Conservation (phyloP, 2,329 filamentous ascomycete species). For the Dothideomycetes sp. region DNA sequence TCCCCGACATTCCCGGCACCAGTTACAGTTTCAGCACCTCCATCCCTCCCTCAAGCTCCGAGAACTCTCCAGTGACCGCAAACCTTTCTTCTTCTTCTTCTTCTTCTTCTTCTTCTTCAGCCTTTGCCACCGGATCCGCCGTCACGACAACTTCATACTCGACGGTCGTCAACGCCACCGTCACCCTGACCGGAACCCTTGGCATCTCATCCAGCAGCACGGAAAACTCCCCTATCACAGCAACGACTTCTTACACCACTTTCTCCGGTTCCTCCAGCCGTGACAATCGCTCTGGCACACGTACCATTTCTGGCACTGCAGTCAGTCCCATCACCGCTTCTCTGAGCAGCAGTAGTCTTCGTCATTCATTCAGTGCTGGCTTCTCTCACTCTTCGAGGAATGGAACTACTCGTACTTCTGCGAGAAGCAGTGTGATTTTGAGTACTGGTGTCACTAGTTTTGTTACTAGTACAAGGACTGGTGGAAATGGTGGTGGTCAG, state of each 20-base stretch:
- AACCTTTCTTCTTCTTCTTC: not conserved
- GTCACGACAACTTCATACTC: constrained; percentile 4
- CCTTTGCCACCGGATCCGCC: not conserved
- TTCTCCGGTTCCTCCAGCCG: not conserved
- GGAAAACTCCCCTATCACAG: not conserved
- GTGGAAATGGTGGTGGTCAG: no score
- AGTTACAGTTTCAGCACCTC: not conserved
- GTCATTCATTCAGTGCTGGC: not conserved
- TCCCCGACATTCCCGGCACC: constrained; percentile 3
- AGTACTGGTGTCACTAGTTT: no score
- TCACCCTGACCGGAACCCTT: not conserved
- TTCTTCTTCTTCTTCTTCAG: not conserved
- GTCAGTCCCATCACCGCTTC: not conserved
- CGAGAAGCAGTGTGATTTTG: no score
- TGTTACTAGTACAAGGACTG: no score
- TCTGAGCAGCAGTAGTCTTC: not conserved
- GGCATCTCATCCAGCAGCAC: not conserved
- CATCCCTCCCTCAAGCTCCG: constrained; percentile 4
- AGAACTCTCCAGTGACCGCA: constrained; percentile 1
- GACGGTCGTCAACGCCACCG: not conserved
- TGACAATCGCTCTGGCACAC: not conserved
- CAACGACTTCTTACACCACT: not conserved
- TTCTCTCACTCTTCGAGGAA: not conserved
- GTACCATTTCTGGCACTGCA: not conserved
- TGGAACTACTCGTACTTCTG: no score